A percentile compares a stretch with the other conserved stretches of the same genome.
Conservation (phyloP, 1,284 basidiomycete genomes). For the Cryptococcus deneoformans region DNA sequence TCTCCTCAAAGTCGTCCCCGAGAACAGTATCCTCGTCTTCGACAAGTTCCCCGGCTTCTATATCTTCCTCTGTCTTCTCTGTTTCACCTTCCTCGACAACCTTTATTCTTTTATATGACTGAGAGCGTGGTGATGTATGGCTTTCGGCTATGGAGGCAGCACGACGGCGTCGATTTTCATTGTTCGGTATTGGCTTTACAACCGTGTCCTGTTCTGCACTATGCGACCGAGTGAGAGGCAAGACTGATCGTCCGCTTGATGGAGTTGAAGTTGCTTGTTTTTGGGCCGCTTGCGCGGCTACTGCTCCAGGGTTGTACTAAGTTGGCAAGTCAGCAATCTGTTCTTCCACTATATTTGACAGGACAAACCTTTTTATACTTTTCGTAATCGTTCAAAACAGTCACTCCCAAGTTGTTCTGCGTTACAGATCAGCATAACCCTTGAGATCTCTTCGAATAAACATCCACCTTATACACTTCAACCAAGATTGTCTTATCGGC, state of each 20-base stretch:
- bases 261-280: too few relatives aligned
- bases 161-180: slow-evolving; percentile 5
- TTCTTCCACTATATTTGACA: neutral
- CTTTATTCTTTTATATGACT: neutral
- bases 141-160: slow-evolving; percentile 3
- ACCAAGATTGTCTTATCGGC: slow-evolving; percentile 39
- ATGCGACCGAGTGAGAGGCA: too few relatives aligned
- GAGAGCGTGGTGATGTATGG: neutral
- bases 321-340: neutral
- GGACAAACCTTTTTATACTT: slow-evolving; percentile 34
- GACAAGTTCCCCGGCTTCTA: slow-evolving; percentile 6
- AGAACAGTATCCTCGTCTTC: slow-evolving; percentile 2
- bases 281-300: slow-evolving; percentile 3
- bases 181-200: neutral
- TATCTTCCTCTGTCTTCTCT: neutral
- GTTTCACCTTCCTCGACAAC: neutral
- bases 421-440: neutral
- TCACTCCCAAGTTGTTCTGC: slow-evolving; percentile 33
- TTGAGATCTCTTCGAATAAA: neutral
- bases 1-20: slow-evolving; percentile 8
- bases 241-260: too few relatives aligned
- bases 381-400: slow-evolving; percentile 37
- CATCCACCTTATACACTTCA: slow-evolving; percentile 37
- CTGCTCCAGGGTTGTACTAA: slow-evolving; percentile 11
- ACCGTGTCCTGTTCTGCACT: too few relatives aligned